phyloP scores from a whole-genome alignment of 2,329 filamentous ascomycete genomes.

The Aphanocladium album region DNA sequence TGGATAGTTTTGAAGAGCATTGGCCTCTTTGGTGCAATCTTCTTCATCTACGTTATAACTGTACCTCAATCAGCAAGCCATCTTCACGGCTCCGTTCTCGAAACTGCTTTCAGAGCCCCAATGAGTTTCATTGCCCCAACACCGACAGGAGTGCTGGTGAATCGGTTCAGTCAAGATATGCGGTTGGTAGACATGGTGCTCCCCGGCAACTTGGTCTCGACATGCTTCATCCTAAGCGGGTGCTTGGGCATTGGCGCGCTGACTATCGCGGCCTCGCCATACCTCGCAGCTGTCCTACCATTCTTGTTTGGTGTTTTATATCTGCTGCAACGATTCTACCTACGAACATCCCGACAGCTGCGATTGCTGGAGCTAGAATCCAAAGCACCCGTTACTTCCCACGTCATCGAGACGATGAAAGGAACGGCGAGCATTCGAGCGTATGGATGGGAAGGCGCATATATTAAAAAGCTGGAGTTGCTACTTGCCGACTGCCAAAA shows the following conservation, averaged over 20 bases:
- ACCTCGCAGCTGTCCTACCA: conserved; percentile 9
- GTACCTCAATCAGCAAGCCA: conserved; percentile 8
- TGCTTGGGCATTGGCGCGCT: conserved; percentile 5
- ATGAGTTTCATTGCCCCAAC: conserved; percentile 10
- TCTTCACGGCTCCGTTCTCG: conserved; percentile 7
- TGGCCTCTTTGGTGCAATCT: neutral
- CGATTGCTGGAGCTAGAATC: conserved; percentile 23
- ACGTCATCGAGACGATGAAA: conserved; percentile 37
- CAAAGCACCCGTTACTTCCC: conserved; percentile 28
- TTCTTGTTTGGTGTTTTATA: neutral
- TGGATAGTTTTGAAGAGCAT: neutral
- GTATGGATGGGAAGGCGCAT: conserved; percentile 43
- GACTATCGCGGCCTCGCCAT: conserved; percentile 9
- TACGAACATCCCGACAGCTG: conserved; percentile 13
- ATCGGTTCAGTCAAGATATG: conserved; percentile 16
- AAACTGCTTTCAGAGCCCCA: conserved; percentile 8
- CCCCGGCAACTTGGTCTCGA: conserved; percentile 3
- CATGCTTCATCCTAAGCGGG: neutral
- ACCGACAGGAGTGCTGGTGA: conserved; percentile 10
- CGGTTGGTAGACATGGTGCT: conserved; percentile 12
- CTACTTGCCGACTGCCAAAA: conserved; percentile 3
- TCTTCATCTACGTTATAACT: conserved; percentile 8
- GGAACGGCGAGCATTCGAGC: conserved; percentile 44
- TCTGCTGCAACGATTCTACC: conserved; percentile 12
- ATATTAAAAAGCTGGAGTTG: conserved; percentile 43